phyloP scores from a whole-genome alignment of 352 stramenopile genomes.

The Pythium dissimile region DNA sequence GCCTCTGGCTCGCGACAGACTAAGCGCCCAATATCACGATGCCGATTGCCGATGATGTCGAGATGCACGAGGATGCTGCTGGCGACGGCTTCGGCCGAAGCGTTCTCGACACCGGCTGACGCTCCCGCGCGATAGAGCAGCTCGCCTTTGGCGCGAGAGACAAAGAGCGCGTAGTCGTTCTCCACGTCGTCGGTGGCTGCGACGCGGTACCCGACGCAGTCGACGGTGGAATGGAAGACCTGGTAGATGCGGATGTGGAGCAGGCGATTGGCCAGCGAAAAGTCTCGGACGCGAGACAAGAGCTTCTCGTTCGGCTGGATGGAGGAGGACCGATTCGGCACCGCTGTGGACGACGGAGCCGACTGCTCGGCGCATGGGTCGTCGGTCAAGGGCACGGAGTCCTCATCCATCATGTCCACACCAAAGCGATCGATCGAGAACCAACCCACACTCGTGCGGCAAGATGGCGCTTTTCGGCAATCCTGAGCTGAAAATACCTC shows the following conservation, averaged over 20 bases:
- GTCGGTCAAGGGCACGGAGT: too few species aligned
- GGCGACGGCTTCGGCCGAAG: slow-evolving; percentile 31
- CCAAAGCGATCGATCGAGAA: too few species aligned
- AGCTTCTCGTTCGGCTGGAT: slow-evolving; percentile 17
- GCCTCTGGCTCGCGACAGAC: slow-evolving; percentile 45
- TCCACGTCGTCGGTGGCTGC: slow-evolving; percentile 60
- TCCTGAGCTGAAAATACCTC: too few species aligned
- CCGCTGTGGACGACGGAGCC: neutral
- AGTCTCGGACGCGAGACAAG: slow-evolving; percentile 4
- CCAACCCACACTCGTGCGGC: too few species aligned
- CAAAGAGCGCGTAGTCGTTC: slow-evolving; percentile 62
- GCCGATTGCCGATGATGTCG: slow-evolving; percentile 64
- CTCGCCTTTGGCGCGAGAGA: slow-evolving; percentile 42
- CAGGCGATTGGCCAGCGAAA: slow-evolving; percentile 12
- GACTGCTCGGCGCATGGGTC: neutral
- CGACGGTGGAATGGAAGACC: slow-evolving; percentile 6
- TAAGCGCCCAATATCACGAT: slow-evolving; percentile 59
- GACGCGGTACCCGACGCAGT: slow-evolving; percentile 39
- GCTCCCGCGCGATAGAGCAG: slow-evolving; percentile 33
- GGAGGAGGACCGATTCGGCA: neutral
- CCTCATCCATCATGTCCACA: neutral
- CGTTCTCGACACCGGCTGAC: neutral
- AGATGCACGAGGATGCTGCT: slow-evolving; percentile 49
- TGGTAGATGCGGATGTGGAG: slow-evolving; percentile 23
- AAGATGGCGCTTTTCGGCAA: too few species aligned